Evolutionary conservation across 1,284 basidiomycete genomes (phyloP), one percentile per base, ranked within the genome.

Genomic region (Trichosporon sp.): DNA sequence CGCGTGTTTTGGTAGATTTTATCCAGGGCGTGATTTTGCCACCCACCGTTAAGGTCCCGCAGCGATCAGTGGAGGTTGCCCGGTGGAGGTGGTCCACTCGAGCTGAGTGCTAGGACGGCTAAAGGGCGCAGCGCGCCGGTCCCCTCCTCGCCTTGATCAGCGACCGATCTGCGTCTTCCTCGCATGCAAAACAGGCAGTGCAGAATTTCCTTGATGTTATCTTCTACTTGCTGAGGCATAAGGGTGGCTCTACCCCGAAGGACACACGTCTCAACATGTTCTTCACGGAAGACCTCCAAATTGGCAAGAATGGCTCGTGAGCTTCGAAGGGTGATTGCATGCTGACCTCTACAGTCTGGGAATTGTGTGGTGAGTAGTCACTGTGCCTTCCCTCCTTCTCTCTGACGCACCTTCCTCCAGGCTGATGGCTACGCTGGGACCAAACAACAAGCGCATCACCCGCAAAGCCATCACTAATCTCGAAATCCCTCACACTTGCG

Each of bases 341-440:
- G 21, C 70, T 68, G 19, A 67, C 54, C 2, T 59, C 31, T 12
- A 14, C 74, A 82, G 81, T 1, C 78, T 82, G 63, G 80, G 80
- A 4, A 77, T 82, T 65, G 70, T 82, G 54, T 83, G 82, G 82
- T 81, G 63, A 48, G 78, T 72, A 48, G 4, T 35, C 2, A 32
- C 21, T 56, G 66, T 11, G 12, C 37, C 54, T 59, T 35, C 66
- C 31, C 14, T 68, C 59, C 12, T 11, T n/a, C 26, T 66, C 1
- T 2, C 21, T 32, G 64, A 32, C 32, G 7, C 11, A 40, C 32
- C 51, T 19, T n/a, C 7, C 16, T 7, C 2, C 73, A 95, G 93
- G 93, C 89, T 95, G 64, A 92, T 92, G 40, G 93, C 93, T 2
- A 95, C 93, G 1, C 86, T 95, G 19, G 93, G 93, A 37, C 90